Conservation (phyloP, 2,329 filamentous ascomycete species). For the Cryphonectria japonica region DNA sequence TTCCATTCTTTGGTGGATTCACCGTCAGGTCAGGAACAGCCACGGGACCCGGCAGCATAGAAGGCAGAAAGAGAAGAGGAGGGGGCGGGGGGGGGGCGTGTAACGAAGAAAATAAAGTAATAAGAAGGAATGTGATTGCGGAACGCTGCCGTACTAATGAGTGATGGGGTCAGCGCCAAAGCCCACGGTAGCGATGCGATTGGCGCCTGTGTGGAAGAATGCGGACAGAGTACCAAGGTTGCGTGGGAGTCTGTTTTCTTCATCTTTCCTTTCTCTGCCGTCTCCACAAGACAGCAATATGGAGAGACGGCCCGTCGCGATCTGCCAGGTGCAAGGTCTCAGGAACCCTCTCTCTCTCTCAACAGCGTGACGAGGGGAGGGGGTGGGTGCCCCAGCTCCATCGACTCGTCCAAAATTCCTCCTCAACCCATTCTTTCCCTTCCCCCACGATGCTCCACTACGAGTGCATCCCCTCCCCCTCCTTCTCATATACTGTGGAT, state of each 20-base stretch:
- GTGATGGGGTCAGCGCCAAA: background rate
- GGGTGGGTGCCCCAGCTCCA: background rate
- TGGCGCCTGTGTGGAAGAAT: background rate
- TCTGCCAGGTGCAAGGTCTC: background rate
- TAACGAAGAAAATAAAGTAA: too few species aligned
- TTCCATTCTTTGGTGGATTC: background rate
- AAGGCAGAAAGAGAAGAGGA: too few species aligned
- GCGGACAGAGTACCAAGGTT: background rate
- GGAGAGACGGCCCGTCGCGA: constrained; percentile 30
- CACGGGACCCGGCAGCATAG: background rate
- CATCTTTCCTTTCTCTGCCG: too few species aligned
- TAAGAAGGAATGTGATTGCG: background rate
- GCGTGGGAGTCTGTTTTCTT: background rate
- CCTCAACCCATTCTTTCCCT: background rate
- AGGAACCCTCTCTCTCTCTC: background rate
- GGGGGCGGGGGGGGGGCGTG: too few species aligned
- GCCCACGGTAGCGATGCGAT: background rate
- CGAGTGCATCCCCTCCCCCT: background rate
- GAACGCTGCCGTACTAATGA: background rate
- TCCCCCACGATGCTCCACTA: background rate
- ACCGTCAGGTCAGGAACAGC: background rate
- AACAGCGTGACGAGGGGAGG: background rate
- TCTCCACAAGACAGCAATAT: constrained; percentile 18
- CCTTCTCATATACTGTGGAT: background rate
- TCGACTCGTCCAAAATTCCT: background rate